Evolutionary conservation across 2,329 filamentous ascomycete species (phyloP), one percentile per base, ranked within the genome.

Genomic region (Colletotrichum sp.): DNA sequence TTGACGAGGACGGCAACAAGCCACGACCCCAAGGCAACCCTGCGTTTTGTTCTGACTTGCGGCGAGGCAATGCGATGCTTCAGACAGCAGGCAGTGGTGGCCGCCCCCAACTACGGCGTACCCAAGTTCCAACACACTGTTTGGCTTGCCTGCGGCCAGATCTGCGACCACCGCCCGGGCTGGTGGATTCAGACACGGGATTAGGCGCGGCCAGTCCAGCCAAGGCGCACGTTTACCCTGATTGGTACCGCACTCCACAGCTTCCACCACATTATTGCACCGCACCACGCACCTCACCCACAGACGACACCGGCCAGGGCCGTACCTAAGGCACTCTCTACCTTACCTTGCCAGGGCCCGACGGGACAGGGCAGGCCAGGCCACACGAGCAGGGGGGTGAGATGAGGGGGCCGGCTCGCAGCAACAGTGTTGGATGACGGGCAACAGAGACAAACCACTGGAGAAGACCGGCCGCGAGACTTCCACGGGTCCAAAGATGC

Each of bases 151-250:
- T 78, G 77, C 74, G 77, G 77, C 77, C 77, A 77, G 62, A 68
- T 77, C 77, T 78, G 77, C 77, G 70, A 74, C 77, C 77, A 36
- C 73, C 62, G 70, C 74, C 76, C 76, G 74, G 76, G 68, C 65
- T 72, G 73, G 76, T 72, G 75, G 76, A 69, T 72, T 77, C 65
- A 63, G 36, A 67, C 52, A 77, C 73, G 74, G 76, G 65, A 70
- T 68, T 63, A 77, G 76, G 62, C 69, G 69, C 49, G 72, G 39
- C 59, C 72, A 69, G 36, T 64, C 52, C 55, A 74, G 73, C 76
- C 76, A 77, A 76, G 73, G 69, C 76, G 69, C 73, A 77, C 73
- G 65, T 77, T 73, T 77, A 59, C 69, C 75, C 57, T 70, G 76
- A 65, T 76, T 77, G 64, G 64, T 32, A 62, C 49, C 26, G 36